A percentile compares a stretch with the other conserved stretches of the same genome.
Evolutionary conservation across 805 yeast species (phyloP).

Genomic region (Ogataea pignaliae): DNA sequence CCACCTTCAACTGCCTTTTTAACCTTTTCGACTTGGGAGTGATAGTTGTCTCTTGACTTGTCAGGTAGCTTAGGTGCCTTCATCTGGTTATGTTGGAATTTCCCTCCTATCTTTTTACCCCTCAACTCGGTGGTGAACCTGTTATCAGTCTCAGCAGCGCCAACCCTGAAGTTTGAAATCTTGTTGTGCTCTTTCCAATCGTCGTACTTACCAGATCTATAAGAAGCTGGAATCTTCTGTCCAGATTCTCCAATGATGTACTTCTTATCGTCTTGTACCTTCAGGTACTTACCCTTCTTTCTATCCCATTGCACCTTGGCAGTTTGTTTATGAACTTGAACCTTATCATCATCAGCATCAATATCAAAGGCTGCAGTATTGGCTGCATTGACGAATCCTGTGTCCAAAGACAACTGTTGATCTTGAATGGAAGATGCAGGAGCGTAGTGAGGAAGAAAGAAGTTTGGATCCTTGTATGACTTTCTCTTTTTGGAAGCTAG

Average conservation of each 20-base stretch:
- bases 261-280: constrained; percentile 77
- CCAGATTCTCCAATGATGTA: constrained; percentile 95
- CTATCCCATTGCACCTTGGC: constrained; percentile 86
- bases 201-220: constrained; percentile 85
- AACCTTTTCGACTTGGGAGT: constrained; percentile 76
- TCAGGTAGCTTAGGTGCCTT: constrained; percentile 92
- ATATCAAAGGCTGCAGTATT: constrained; percentile 83
- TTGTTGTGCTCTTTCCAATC: constrained; percentile 81
- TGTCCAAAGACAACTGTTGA: constrained; percentile 54
- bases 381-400: constrained; percentile 79
- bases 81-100: constrained; percentile 67
- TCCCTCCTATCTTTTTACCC: constrained; percentile 37
- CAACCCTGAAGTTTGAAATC: constrained; percentile 46
- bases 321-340: constrained; percentile 60
- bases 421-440: constrained; percentile 78
- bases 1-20: constrained; percentile 78
- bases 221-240: constrained; percentile 84
- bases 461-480: constrained; percentile 69
- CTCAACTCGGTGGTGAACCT: constrained; percentile 31
- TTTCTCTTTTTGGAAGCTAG: constrained; percentile 33
- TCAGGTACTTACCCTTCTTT: constrained; percentile 85
- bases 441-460: constrained; percentile 85
- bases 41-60: constrained; percentile 80
- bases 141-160: constrained; percentile 44
- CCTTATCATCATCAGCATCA: constrained; percentile 62